phyloP scores from a whole-genome alignment of 1,139 yeast species.

The Pneumocystis oryctolagi region DNA sequence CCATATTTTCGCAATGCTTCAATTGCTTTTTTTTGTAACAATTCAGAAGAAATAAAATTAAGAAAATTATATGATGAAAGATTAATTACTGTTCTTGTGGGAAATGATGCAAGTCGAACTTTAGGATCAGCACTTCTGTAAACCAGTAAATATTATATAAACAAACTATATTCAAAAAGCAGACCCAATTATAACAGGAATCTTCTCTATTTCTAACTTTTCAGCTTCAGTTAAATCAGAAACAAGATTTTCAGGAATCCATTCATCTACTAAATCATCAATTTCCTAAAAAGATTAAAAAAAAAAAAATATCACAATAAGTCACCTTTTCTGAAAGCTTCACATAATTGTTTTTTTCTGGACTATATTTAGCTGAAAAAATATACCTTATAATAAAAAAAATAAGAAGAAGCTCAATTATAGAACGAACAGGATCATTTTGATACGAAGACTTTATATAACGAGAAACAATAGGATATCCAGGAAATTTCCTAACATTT shows the following conservation, averaged over 20 bases:
- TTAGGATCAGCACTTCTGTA: conserved; percentile 35
- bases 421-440: conserved; percentile 82
- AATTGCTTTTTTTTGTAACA: conserved; percentile 42
- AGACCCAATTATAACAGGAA: conserved; percentile 47
- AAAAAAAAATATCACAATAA: neutral
- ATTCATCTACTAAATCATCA: conserved; percentile 72
- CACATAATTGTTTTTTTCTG: conserved; percentile 58
- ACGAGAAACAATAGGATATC: conserved; percentile 59
- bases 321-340: conserved; percentile 34
- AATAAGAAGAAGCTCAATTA: conserved; percentile 62
- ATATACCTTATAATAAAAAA: conserved; percentile 80
- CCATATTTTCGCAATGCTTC: conserved; percentile 55
- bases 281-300: conserved; percentile 34
- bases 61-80: conserved; percentile 41
- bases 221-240: conserved; percentile 39
- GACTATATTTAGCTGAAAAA: conserved; percentile 64
- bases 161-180: neutral
- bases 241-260: conserved; percentile 81
- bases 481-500: conserved; percentile 38
- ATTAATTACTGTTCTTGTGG: conserved; percentile 20
- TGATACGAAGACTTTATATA: conserved; percentile 83
- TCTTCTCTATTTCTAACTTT: conserved; percentile 43
- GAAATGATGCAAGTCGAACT: conserved; percentile 19
- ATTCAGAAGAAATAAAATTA: conserved; percentile 36
- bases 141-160: neutral